Conservation (phyloP, 1,284 basidiomycete species). For the Leccinum fuscescens region DNA sequence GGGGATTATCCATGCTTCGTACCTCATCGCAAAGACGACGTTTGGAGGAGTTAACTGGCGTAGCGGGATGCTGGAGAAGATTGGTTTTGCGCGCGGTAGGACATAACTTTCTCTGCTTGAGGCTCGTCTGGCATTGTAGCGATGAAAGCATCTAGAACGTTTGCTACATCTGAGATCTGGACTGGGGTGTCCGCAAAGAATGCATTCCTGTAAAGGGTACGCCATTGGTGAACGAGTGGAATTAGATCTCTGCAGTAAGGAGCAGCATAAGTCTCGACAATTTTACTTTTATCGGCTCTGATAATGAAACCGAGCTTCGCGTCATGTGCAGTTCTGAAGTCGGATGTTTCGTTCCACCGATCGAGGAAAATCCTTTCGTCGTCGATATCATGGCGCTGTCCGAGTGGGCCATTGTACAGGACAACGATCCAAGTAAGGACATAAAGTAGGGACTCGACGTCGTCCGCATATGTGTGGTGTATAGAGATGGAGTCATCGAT, state of each 20-base stretch:
- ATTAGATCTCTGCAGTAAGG: not conserved
- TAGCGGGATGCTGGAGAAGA: not conserved
- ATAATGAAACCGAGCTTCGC: not conserved
- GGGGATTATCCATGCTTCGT: no score
- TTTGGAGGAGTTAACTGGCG: not conserved
- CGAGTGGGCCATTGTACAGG: not conserved
- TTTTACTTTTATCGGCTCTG: no score
- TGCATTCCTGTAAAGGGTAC: not conserved
- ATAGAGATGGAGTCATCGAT: not conserved
- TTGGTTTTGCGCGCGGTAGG: not conserved
- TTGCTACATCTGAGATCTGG: not conserved
- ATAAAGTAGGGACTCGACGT: not conserved
- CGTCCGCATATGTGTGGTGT: not conserved
- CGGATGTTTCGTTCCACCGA: not conserved
- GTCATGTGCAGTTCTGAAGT: not conserved
- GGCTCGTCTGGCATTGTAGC: not conserved
- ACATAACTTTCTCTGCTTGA: not conserved
- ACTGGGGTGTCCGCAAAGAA: not conserved
- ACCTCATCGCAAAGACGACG: no score
- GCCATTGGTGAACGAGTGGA: not conserved
- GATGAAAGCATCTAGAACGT: not conserved
- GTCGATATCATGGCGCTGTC: not conserved
- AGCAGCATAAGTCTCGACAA: not conserved
- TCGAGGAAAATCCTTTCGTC: not conserved
- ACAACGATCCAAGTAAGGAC: not conserved